Base-by-base conservation (phyloP, 2,329 filamentous ascomycete species). In the Trichoderma atrobrunneum region DNA sequence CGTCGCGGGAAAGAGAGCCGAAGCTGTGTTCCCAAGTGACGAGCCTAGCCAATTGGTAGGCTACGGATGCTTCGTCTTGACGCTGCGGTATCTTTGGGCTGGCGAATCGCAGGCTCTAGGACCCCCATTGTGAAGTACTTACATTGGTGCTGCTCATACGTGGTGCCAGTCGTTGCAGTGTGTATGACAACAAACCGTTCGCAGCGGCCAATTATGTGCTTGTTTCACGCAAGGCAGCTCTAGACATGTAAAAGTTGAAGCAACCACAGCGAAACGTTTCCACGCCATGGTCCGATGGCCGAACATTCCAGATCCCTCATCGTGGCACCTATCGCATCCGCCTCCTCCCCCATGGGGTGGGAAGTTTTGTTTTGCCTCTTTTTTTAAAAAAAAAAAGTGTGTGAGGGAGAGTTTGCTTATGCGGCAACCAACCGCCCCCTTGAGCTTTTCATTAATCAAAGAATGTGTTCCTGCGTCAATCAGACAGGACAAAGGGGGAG, bases 181-280 rank as follows among this genome's bases (percentile, higher is more conserved):
- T 51, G 66, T 36, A 51, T 54, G 66, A 70, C 66, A 70, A 26
- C 66, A 70, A 51, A 62, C 66, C 14, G 66, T 70, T 70, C 57
- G 57, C 66, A 70, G 66, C 66, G 39, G 57, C 66, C 66, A 70
- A 70, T 70, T 51, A 28, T 34, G 39, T 48, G 54, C 28, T 24
- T 57, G 21, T n/a, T 67, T 32, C 51, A 34, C 32, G 34, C 28
- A 67, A 12, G 48, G 32, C 32, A n/a, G 48, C 60, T n/a, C 28
- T 63, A 26, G 26, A 21, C 57, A 34, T 21, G 32, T 32, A 30
- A 34, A 7, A 14, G 2, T 28, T 51, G 66, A 61, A 51, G 48
- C 66, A 26, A 32, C 36, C 43, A 18, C 30, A 18, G 30, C 36
- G 56, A 48, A 68, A 60, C 34, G 24, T 26, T 68, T 24, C 43